phyloP scores from a whole-genome alignment of 352 stramenopile genomes.

The Pythium coloratum region DNA sequence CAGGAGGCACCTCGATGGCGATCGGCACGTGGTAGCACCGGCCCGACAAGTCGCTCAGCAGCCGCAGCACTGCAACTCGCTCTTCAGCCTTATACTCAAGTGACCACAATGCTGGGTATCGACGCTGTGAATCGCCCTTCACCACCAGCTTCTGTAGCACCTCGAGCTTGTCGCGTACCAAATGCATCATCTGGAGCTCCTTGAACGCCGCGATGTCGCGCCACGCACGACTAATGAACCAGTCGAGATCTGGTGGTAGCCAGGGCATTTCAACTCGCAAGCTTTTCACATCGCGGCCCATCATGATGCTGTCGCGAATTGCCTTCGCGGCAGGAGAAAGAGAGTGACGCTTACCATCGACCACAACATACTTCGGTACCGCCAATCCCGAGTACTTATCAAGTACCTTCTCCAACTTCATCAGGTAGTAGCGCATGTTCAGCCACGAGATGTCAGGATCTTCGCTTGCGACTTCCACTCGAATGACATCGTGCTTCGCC shows the following conservation, averaged over 20 bases:
- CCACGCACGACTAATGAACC: constrained; percentile 21
- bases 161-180: constrained; percentile 11
- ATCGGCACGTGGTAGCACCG: constrained; percentile 24
- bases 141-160: constrained; percentile 14
- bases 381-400: constrained; percentile 15
- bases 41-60: constrained; percentile 28
- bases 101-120: constrained; percentile 20
- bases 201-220: constrained; percentile 1
- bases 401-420: constrained; percentile 26
- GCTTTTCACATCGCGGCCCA: not conserved
- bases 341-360: constrained; percentile 2
- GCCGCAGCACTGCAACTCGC: constrained; percentile 1
- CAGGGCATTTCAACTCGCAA: constrained; percentile 7
- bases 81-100: not conserved
- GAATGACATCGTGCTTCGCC: constrained; percentile 8
- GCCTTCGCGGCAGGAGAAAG: not conserved
- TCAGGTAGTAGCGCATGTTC: constrained; percentile 23
- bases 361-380: constrained; percentile 19
- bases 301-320: constrained; percentile 5
- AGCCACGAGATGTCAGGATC: constrained; percentile 1
- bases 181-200: constrained; percentile 7
- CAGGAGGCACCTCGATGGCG: constrained; percentile 2
- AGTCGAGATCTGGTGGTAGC: constrained; percentile 15
- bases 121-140: constrained; percentile 6
- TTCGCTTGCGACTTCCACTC: constrained; percentile 17